Percentiles rank a stretch among this genome's conserved stretches.
These are phyloP conservation scores for Boechera retrofracta DNA, from an alignment of 345 rosid genomes.

Conservation along the genomic window DNA sequence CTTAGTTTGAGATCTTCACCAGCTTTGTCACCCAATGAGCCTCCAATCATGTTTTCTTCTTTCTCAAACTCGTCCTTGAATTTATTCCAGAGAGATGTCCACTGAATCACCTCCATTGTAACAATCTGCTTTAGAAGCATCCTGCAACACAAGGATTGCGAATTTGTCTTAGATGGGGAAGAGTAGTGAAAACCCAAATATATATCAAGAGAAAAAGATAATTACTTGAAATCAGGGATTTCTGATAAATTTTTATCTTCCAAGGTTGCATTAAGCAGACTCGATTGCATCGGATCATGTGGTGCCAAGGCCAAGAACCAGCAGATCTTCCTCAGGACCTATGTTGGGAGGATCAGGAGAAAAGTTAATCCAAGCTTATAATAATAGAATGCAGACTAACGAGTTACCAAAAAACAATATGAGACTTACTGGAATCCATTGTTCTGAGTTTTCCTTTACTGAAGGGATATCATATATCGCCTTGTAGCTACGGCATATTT, in stretches of 20 bases:
- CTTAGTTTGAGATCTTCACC: conserved; percentile 81
- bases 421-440: conserved; percentile 71
- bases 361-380: background rate
- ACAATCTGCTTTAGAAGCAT: conserved; percentile 76
- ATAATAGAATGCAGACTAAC: background rate
- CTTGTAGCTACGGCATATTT: conserved; percentile 92
- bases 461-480: conserved; percentile 86
- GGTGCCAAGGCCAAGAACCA: conserved; percentile 82
- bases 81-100: conserved; percentile 88
- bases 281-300: conserved; percentile 83
- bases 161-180: conserved; percentile 2
- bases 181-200: background rate
- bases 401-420: background rate
- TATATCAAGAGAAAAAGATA: conserved; percentile 23
- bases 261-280: conserved; percentile 71
- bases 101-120: conserved; percentile 89
- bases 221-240: conserved; percentile 69
- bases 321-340: conserved; percentile 80
- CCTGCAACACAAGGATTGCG: conserved; percentile 45
- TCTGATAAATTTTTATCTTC: conserved; percentile 76
- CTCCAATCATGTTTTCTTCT: conserved; percentile 80
- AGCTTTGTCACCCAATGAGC: conserved; percentile 78
- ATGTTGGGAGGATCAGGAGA: conserved; percentile 11
- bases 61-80: conserved; percentile 75
- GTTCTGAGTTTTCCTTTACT: conserved; percentile 66